Evolutionary conservation across 306 rosid species (phyloP).

Genomic region (Myrica gale): DNA sequence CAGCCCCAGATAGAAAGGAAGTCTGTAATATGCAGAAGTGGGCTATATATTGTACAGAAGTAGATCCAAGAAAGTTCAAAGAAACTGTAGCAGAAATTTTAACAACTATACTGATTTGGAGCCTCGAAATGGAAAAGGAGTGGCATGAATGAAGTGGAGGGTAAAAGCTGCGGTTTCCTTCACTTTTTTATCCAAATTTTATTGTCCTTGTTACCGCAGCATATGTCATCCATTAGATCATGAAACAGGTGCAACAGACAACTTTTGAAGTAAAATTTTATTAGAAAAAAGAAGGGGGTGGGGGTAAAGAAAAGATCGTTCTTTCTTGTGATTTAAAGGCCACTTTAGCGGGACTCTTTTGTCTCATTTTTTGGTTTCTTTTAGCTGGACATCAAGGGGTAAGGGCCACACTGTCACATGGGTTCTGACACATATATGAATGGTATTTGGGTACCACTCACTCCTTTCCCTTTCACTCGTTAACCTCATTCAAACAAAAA

Average conservation of each 20-base stretch:
- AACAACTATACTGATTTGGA: conserved; percentile 1
- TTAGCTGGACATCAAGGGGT: conserved; percentile 40
- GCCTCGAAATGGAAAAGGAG: not conserved
- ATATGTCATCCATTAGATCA: conserved; percentile 3
- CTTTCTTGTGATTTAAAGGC: conserved; percentile 20
- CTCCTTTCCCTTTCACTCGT: conserved; percentile 30
- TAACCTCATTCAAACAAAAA: not conserved
- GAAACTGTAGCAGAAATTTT: not conserved
- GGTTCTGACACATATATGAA: conserved; percentile 45
- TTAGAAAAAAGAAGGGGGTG: not conserved
- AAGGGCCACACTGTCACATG: conserved; percentile 46
- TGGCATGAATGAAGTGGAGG: not conserved
- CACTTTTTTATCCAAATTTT: not conserved
- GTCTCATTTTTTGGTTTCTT: conserved; percentile 29
- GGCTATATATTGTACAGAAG: conserved; percentile 1
- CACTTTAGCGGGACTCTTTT: conserved; percentile 29
- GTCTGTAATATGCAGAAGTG: not conserved
- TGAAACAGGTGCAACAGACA: not conserved
- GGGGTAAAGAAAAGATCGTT: not conserved
- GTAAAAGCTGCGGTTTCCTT: conserved; percentile 13
- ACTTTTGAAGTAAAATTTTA: too few species aligned
- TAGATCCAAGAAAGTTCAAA: not conserved
- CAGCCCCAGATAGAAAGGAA: not conserved
- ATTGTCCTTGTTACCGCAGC: conserved; percentile 4
- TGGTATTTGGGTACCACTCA: conserved; percentile 18